These are phyloP conservation scores for Picea glauca DNA, from an alignment of 75 land plant genomes.

Conservation along the genomic window DNA sequence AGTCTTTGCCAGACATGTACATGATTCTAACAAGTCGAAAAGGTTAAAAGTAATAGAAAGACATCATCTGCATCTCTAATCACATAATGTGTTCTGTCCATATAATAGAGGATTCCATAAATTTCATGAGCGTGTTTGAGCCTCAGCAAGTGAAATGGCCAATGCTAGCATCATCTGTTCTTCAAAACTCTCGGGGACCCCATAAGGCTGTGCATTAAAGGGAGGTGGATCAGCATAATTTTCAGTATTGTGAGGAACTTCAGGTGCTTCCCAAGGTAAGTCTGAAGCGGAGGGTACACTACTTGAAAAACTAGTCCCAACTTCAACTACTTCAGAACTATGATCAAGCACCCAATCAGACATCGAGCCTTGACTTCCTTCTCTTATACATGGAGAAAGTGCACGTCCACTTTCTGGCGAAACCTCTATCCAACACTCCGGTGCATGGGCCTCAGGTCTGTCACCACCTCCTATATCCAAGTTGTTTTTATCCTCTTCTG, in stretches of 20 bases:
- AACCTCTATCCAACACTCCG: conserved; percentile 28
- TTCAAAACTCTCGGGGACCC: conserved; percentile 83
- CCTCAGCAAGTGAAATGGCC: conserved; percentile 91
- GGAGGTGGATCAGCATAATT: conserved; percentile 17
- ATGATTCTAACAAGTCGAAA: background rate
- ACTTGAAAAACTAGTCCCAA: conserved; percentile 76
- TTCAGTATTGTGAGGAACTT: conserved; percentile 15
- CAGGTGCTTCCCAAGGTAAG: conserved; percentile 42
- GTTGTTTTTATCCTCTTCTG: conserved; percentile 1
- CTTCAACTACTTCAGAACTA: conserved; percentile 75
- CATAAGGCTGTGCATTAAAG: conserved; percentile 9
- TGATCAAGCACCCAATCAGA: conserved; percentile 51
- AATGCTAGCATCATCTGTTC: conserved; percentile 99
- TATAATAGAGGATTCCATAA: no score
- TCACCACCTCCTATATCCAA: conserved; percentile 9
- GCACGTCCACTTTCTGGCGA: conserved; percentile 23
- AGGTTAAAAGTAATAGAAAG: background rate
- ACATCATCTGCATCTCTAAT: background rate
- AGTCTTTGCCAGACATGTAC: background rate
- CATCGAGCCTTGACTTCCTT: conserved; percentile 22
- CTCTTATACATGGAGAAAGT: conserved; percentile 13
- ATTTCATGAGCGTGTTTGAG: conserved; percentile 34
- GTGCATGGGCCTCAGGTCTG: conserved; percentile 17
- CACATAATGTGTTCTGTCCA: no score
- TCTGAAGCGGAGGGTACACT: conserved; percentile 58